These are phyloP conservation scores for Candida cerambycidarum DNA, from an alignment of 805 yeast species.

Conservation along the genomic window DNA sequence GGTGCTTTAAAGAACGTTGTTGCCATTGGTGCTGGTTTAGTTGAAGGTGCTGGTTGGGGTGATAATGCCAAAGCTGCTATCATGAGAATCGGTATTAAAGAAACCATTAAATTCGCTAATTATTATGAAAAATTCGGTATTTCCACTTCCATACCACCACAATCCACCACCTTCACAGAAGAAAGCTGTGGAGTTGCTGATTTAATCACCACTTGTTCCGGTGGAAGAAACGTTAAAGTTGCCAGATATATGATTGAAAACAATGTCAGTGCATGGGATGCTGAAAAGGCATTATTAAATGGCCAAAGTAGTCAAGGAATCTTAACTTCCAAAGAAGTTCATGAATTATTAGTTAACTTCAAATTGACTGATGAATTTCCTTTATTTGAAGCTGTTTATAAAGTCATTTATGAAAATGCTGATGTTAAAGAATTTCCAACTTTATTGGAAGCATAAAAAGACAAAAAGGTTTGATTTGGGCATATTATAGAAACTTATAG, in stretches of 20 bases:
- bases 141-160: constrained; percentile 53
- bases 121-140: constrained; percentile 58
- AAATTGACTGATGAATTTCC: constrained; percentile 72
- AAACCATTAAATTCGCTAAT: constrained; percentile 79
- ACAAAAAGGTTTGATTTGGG: neutral
- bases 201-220: constrained; percentile 94
- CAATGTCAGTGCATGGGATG: constrained; percentile 72
- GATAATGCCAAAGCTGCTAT: constrained; percentile 97
- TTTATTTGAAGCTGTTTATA: constrained; percentile 74
- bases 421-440: constrained; percentile 75
- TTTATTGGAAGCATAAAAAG: constrained; percentile 43
- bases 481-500: neutral
- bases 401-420: constrained; percentile 73
- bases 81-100: constrained; percentile 92
- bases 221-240: constrained; percentile 94
- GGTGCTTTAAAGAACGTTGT: constrained; percentile 97
- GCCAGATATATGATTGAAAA: constrained; percentile 83
- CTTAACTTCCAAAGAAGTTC: constrained; percentile 86
- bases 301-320: constrained; percentile 98
- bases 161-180: constrained; percentile 79
- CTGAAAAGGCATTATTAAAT: constrained; percentile 82
- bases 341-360: constrained; percentile 66
- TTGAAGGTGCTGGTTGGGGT: constrained; percentile 98
- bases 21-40: constrained; percentile 96
- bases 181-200: constrained; percentile 99